These are phyloP conservation scores for Aspergillus niger DNA, from an alignment of 2,329 filamentous ascomycete genomes.

Conservation along the genomic window DNA sequence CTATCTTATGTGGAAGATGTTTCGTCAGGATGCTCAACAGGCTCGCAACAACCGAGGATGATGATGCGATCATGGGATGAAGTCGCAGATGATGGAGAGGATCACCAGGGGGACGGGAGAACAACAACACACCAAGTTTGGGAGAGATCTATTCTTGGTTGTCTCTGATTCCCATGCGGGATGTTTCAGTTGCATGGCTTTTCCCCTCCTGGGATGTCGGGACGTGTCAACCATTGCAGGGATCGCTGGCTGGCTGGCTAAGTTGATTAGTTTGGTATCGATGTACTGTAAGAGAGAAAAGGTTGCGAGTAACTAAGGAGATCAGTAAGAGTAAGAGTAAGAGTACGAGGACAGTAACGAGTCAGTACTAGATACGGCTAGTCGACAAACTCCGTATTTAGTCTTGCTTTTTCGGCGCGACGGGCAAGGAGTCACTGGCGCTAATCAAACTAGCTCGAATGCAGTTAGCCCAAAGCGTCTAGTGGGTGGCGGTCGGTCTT, in stretches of 20 bases:
- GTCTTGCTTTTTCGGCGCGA: not conserved
- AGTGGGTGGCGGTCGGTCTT: conserved; percentile 21
- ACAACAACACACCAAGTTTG: not conserved
- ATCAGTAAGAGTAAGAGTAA: too few species aligned
- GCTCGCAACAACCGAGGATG: not conserved
- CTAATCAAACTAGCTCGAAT: conserved; percentile 22
- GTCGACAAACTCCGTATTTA: too few species aligned
- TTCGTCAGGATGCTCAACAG: not conserved
- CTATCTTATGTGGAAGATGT: too few species aligned
- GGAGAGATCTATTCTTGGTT: conserved; percentile 7
- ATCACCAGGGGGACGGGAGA: not conserved
- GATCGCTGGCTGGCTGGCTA: conserved; percentile 14
- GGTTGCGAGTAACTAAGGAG: not conserved
- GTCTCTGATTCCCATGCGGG: conserved; percentile 7
- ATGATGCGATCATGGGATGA: not conserved
- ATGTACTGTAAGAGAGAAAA: too few species aligned
- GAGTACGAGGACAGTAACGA: too few species aligned
- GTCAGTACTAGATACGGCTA: too few species aligned
- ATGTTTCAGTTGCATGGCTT: conserved; percentile 11
- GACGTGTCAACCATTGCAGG: conserved; percentile 23
- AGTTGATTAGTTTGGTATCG: conserved; percentile 1
- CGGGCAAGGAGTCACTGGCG: conserved; percentile 8
- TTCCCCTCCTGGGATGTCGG: conserved; percentile 5
- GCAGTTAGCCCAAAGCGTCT: conserved; percentile 12
- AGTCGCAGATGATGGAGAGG: not conserved